Percentiles rank a stretch among this genome's conserved stretches.
phyloP scores from a whole-genome alignment of 2,329 filamentous ascomycete species.

The Magnaporthiopsis poae region DNA sequence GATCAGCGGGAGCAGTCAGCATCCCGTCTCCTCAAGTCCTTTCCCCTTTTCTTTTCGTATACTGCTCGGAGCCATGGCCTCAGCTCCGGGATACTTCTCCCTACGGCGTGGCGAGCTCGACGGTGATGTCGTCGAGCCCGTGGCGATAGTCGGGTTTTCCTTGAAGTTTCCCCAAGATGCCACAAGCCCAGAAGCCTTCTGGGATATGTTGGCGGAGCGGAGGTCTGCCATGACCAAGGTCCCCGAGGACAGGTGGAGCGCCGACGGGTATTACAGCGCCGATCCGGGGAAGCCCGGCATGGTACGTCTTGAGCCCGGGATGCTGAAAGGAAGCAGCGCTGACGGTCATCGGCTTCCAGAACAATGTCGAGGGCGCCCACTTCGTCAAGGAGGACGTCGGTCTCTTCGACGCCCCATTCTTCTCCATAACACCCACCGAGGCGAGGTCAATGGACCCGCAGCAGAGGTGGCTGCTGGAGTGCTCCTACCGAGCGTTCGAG shows the following conservation, averaged over 20 bases:
- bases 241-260: conserved; percentile 12
- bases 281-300: not conserved
- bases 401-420: conserved; percentile 27
- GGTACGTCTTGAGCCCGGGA: not conserved
- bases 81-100: not conserved
- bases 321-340: no score
- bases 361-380: conserved; percentile 3
- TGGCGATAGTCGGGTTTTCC: conserved; percentile 28
- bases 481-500: conserved; percentile 26
- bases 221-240: conserved; percentile 7
- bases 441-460: conserved; percentile 25
- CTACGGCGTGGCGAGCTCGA: not conserved
- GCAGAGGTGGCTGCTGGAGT: conserved; percentile 24
- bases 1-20: no score
- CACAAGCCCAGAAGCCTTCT: conserved; percentile 22
- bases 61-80: not conserved
- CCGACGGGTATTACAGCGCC: conserved; percentile 3
- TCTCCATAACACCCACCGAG: conserved; percentile 23
- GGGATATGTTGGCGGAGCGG: conserved; percentile 17
- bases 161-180: conserved; percentile 28
- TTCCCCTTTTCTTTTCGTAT: not conserved
- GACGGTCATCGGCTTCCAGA: not conserved
- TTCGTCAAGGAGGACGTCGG: conserved; percentile 27
- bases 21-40: not conserved
- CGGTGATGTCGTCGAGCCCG: not conserved